phyloP scores from a whole-genome alignment of 352 stramenopile species.

The Phytophthora quininea region DNA sequence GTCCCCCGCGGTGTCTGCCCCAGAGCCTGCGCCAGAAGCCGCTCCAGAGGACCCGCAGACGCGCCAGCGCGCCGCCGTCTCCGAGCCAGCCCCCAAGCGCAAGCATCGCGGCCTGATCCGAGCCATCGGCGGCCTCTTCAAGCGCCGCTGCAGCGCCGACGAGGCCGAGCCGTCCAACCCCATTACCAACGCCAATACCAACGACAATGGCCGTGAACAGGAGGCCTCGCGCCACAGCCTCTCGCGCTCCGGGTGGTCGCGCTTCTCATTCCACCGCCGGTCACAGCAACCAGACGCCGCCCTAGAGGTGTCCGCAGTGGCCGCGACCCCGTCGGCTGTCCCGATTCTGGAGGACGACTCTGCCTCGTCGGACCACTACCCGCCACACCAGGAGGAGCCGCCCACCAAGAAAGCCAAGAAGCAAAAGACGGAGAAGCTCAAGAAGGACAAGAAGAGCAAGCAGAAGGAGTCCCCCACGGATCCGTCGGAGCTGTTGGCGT shows the following conservation, averaged over 20 bases:
- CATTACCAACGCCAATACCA: conserved; percentile 18
- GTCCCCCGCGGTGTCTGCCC: background rate
- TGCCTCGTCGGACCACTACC: background rate
- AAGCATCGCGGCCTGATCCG: conserved; percentile 55
- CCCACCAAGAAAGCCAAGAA: conserved; percentile 31
- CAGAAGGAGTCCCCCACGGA: conserved; percentile 33
- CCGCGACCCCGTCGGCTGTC: conserved; percentile 1
- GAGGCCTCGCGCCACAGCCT: conserved; percentile 43
- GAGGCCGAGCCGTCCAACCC: no score
- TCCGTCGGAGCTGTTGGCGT: conserved; percentile 30
- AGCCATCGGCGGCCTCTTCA: conserved; percentile 55
- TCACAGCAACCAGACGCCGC: conserved; percentile 20
- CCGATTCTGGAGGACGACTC: conserved; percentile 29
- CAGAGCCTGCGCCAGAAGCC: conserved; percentile 9
- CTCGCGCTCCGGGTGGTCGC: conserved; percentile 28
- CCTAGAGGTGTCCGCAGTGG: conserved; percentile 16
- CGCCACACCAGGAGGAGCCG: conserved; percentile 17
- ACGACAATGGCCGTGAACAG: conserved; percentile 10
- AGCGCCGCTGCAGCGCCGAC: conserved; percentile 36
- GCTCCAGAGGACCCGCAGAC: background rate
- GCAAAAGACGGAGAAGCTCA: conserved; percentile 14
- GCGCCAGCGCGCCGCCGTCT: background rate
- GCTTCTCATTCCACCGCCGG: conserved; percentile 35
- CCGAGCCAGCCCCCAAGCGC: conserved; percentile 15
- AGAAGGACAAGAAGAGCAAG: conserved; percentile 29